These are phyloP conservation scores for Eucalyptus polybractea DNA, from an alignment of 345 rosid genomes.

Conservation along the genomic window DNA sequence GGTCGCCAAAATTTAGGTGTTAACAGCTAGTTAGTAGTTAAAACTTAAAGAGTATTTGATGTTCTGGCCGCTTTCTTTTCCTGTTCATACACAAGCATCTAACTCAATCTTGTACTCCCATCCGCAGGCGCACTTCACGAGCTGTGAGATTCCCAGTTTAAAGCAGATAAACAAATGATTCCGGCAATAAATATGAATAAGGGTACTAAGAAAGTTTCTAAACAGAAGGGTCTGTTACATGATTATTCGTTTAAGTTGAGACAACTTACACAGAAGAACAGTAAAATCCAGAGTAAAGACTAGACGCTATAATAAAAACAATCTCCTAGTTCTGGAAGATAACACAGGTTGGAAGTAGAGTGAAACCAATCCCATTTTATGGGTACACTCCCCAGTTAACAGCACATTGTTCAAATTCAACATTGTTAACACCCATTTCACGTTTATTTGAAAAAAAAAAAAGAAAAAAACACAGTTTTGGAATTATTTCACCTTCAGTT, in stretches of 20 bases:
- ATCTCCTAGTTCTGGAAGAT: not conserved
- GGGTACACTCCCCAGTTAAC: not conserved
- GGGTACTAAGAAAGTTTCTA: not conserved
- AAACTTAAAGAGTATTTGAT: not conserved
- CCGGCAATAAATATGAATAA: not conserved
- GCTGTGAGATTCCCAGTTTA: conserved; percentile 35
- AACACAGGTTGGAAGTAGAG: not conserved
- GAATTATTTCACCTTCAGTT: conserved; percentile 31
- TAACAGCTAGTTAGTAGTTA: conserved; percentile 6
- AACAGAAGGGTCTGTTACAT: not conserved
- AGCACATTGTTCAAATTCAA: not conserved
- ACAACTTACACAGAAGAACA: not conserved
- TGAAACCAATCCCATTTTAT: not conserved
- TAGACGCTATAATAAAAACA: not conserved
- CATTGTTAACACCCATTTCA: not conserved
- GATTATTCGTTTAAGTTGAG: not conserved
- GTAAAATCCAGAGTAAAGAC: not conserved
- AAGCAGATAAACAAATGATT: not conserved
- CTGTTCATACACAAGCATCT: not conserved
- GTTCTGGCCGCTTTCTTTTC: not conserved
- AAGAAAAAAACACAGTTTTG: not conserved
- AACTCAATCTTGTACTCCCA: conserved; percentile 18
- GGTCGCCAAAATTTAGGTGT: too few species aligned
- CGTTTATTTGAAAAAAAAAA: fast-evolving
- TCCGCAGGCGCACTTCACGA: too few species aligned